Conservation (phyloP, 1,284 basidiomycete genomes). For the Sporisorium graminicola region DNA sequence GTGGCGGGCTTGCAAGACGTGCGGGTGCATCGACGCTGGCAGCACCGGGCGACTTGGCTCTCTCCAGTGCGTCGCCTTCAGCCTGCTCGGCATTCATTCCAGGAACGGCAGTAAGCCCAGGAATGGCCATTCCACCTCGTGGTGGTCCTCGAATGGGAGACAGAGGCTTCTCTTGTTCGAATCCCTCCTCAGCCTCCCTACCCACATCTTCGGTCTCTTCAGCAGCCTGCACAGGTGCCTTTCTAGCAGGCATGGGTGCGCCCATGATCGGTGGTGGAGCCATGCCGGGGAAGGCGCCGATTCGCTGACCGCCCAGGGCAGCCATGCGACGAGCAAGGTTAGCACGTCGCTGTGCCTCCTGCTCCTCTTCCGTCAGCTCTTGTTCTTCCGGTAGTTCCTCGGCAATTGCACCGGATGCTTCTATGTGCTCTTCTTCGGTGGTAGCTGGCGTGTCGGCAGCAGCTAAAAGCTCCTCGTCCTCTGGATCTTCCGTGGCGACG, state of each 20-base stretch:
- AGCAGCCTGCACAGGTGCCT: constrained; percentile 55
- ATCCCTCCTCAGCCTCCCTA: constrained; percentile 67
- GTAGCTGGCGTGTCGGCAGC: constrained; percentile 30
- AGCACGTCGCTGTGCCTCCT: constrained; percentile 60
- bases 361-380: constrained; percentile 57
- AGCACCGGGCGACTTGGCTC: constrained; percentile 39
- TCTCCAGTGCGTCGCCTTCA: constrained; percentile 36
- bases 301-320: constrained; percentile 61
- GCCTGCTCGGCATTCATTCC: constrained; percentile 33
- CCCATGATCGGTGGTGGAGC: constrained; percentile 71
- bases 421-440: background rate
- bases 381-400: constrained; percentile 28
- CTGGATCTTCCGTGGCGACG: constrained; percentile 50
- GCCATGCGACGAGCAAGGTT: constrained; percentile 66
- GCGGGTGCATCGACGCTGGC: constrained; percentile 24
- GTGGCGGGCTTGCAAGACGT: constrained; percentile 30
- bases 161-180: constrained; percentile 22
- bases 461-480: constrained; percentile 51
- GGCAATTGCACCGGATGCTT: background rate
- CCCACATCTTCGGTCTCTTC: constrained; percentile 52
- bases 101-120: constrained; percentile 52
- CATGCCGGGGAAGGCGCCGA: constrained; percentile 74
- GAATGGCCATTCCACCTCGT: constrained; percentile 64
- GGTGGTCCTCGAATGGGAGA: constrained; percentile 31
- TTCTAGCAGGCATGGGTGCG: constrained; percentile 72